Percentiles rank a stretch among this genome's conserved stretches.
Evolutionary conservation across 345 rosid genomes (phyloP).

Genomic region (Kandelia obovata): DNA sequence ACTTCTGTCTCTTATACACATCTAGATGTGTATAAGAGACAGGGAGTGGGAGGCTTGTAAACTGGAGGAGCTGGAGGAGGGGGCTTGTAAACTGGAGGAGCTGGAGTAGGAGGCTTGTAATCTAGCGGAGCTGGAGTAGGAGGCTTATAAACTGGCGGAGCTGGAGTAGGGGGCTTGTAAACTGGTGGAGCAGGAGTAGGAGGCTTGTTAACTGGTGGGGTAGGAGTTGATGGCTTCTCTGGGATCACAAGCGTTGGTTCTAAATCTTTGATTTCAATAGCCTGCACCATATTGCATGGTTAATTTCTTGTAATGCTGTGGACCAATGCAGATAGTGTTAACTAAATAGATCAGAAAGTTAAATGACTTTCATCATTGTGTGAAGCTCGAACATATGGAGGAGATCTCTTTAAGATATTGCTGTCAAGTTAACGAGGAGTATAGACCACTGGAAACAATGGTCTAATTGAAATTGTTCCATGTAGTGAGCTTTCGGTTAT

Average conservation of each 20-base stretch:
- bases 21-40: too few relatives aligned
- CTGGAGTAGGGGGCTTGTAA: slow-evolving; percentile 8
- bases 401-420: too few relatives aligned
- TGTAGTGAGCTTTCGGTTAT: too few relatives aligned
- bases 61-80: not conserved
- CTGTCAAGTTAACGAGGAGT: too few relatives aligned
- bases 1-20: too few relatives aligned
- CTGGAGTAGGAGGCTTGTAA: too few relatives aligned
- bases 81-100: not conserved
- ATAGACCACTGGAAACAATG: too few relatives aligned
- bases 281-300: slow-evolving; percentile 12
- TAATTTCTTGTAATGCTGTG: not conserved
- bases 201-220: not conserved
- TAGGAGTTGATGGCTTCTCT: slow-evolving; percentile 12
- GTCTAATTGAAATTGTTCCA: too few relatives aligned
- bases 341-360: not conserved
- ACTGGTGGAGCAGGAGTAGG: slow-evolving; percentile 22
- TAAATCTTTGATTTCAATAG: slow-evolving; percentile 9
- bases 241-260: slow-evolving; percentile 17
- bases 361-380: too few relatives aligned
- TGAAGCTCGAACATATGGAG: too few relatives aligned
- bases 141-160: slow-evolving; percentile 1
- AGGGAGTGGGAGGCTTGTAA: slow-evolving; percentile 10
- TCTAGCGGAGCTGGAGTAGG: too few relatives aligned
- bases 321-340: not conserved